These are phyloP conservation scores for Apiotrichum mycotoxinovorans DNA, from an alignment of 1,284 basidiomycete species.

Conservation along the genomic window DNA sequence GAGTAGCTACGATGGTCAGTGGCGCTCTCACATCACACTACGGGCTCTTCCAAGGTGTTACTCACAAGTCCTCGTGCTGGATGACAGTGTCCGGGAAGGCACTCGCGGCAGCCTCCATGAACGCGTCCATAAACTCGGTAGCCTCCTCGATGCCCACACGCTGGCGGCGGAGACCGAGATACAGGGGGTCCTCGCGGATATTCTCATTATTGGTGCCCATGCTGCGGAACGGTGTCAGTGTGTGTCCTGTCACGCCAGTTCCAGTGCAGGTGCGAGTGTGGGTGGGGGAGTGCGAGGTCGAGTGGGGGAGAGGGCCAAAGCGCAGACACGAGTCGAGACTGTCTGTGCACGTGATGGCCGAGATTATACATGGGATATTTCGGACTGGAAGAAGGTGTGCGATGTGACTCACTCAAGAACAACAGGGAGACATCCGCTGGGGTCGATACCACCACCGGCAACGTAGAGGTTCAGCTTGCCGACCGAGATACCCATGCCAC, in stretches of 20 bases:
- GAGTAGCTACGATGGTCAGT: constrained; percentile 54
- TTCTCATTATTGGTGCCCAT: constrained; percentile 83
- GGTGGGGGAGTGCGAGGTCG: not conserved
- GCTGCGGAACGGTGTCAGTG: constrained; percentile 23
- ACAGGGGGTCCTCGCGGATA: constrained; percentile 81
- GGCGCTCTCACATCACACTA: not conserved
- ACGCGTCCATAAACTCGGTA: constrained; percentile 82
- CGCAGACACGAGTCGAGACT: no score
- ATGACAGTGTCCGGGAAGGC: constrained; percentile 76
- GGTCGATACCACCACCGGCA: constrained; percentile 77
- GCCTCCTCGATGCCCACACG: constrained; percentile 62
- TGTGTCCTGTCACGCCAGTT: not conserved
- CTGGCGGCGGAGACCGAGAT: constrained; percentile 75
- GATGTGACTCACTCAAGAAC: constrained; percentile 52
- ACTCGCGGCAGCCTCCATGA: constrained; percentile 74
- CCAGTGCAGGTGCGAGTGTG: constrained; percentile 53
- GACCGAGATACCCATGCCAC: constrained; percentile 80
- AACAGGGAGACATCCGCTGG: constrained; percentile 79
- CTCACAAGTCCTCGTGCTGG: constrained; percentile 82
- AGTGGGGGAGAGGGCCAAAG: no score
- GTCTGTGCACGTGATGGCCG: no score
- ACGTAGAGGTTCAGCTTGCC: constrained; percentile 91
- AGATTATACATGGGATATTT: no score
- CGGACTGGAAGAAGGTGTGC: no score
- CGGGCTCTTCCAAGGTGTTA: not conserved